Evolutionary conservation across 768 basidiomycete genomes (phyloP), one percentile per base, ranked within the genome.

Genomic region (Coprinopsis marcescibilis): DNA sequence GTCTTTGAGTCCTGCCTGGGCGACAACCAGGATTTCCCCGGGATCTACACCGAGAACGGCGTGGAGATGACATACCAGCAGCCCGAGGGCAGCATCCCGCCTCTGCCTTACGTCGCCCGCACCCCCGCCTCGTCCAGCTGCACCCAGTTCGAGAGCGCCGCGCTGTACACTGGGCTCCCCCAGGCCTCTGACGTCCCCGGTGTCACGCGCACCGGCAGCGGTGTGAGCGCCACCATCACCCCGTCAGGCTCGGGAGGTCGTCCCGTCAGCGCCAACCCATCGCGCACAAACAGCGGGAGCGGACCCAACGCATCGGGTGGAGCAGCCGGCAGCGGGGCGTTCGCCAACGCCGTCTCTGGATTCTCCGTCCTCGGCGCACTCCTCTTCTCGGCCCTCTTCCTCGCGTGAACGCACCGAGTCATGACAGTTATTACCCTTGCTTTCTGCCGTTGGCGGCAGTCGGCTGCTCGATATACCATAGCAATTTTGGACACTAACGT

Each of bases 1-100:
- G 65, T 67, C 1, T 90, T 85, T 63, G 75, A 77, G 49, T 63
- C 68, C 5, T 89, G 86, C 65, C 57, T 72, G 3, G 78, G 78
- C 13, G 83, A 84, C 14, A 66, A 76, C 60, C 77, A 79, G 66
- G 68, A 71, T n/a, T 71, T 69, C 46, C 77, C 79, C 3, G 85
- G 84, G 11, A 39, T 70, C 32, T 72, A 71, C 57, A 68, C 57
- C 48, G 61, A 23, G 17, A 51, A 49, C 23, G 56, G 56, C 4
- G 29, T 20, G 3, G 64, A 64, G 7, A 34, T 52, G 57, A 73
- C 72, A 7, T 73, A 70, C 57, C 57, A 57, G 5, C 70, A 73
- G 53, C 71, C 71, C 14, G 63, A 65, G 3, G 69, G 70, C 15
- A 46, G 57, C 5, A 71, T 73, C 49, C 45, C 51, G 24, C 58